Evolutionary conservation across 495 filamentous ascomycete species (phyloP).

Genomic region (Penicillium crystallinum): DNA sequence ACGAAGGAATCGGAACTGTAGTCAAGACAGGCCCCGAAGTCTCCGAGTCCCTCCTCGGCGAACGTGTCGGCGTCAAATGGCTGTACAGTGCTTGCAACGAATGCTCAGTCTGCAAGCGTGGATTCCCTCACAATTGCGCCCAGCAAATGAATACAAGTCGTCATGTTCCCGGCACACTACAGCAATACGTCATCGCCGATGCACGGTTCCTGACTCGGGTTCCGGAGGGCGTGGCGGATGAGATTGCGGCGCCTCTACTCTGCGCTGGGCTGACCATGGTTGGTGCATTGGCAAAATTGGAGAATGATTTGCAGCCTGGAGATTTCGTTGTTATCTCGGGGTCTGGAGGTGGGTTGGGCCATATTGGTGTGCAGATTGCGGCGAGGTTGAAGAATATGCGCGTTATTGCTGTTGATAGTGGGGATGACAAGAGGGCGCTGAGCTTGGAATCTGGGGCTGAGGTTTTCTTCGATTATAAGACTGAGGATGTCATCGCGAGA

Average conservation of each 20-base stretch:
- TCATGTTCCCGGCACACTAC: slow-evolving; percentile 34
- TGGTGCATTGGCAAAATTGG: slow-evolving; percentile 22
- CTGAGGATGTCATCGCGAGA: slow-evolving; percentile 20
- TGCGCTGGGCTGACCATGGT: slow-evolving; percentile 34
- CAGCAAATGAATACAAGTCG: slow-evolving; percentile 33
- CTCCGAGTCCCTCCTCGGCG: slow-evolving; percentile 15
- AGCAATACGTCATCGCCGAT: slow-evolving; percentile 32
- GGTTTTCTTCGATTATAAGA: slow-evolving; percentile 27
- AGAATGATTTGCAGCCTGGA: slow-evolving; percentile 17
- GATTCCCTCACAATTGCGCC: slow-evolving; percentile 24
- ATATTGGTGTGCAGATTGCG: slow-evolving; percentile 34
- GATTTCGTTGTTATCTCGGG: slow-evolving; percentile 34
- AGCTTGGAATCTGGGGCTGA: slow-evolving; percentile 28
- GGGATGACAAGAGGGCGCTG: slow-evolving; percentile 25
- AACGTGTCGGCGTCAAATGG: slow-evolving; percentile 39
- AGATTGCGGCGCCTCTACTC: slow-evolving; percentile 30
- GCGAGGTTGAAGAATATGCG: slow-evolving; percentile 22
- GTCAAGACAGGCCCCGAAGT: slow-evolving; percentile 21
- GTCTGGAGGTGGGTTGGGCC: slow-evolving; percentile 33
- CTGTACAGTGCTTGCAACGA: slow-evolving; percentile 30
- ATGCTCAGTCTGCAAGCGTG: slow-evolving; percentile 33
- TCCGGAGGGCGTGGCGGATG: slow-evolving; percentile 21
- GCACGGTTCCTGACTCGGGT: slow-evolving; percentile 25
- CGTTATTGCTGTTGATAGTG: slow-evolving; percentile 33
- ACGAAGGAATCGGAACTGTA: slow-evolving; percentile 35